These are phyloP conservation scores for Lodderomyces parapsilosis DNA, from an alignment of 1,139 yeast genomes.

Conservation along the genomic window DNA sequence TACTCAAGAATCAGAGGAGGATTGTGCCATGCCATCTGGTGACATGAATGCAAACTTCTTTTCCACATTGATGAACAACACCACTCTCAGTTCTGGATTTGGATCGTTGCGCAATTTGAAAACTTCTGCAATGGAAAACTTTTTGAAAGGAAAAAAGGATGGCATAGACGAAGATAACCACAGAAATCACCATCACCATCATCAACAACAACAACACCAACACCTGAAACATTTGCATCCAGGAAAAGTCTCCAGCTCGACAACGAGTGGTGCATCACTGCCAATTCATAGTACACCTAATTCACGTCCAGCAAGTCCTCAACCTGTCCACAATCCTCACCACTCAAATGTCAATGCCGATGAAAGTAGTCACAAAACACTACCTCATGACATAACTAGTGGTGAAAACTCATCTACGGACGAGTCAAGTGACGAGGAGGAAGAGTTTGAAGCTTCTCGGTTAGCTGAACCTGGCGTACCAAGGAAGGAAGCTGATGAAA, in stretches of 20 bases:
- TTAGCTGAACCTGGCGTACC: not conserved
- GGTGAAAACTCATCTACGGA: not conserved
- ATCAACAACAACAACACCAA: not conserved
- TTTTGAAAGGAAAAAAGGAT: constrained; percentile 12
- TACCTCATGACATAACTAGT: not conserved
- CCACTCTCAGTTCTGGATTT: constrained; percentile 53
- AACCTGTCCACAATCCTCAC: not conserved
- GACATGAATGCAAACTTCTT: constrained; percentile 25
- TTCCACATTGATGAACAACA: constrained; percentile 50
- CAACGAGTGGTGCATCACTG: not conserved
- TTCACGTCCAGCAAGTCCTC: not conserved
- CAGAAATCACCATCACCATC: not conserved
- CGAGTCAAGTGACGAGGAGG: constrained; percentile 3
- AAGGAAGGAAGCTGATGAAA: not conserved
- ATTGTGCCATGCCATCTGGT: constrained; percentile 21
- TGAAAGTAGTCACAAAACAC: not conserved
- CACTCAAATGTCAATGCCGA: not conserved
- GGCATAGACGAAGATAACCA: not conserved
- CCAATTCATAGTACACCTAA: not conserved
- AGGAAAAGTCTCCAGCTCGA: not conserved
- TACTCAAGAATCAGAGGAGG: constrained; percentile 21
- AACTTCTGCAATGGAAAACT: constrained; percentile 18
- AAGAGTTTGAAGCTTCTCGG: constrained; percentile 1
- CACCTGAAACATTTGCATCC: not conserved
- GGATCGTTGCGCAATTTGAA: constrained; percentile 16